A percentile compares a stretch with the other conserved stretches of the same genome.
These are phyloP conservation scores for Solanum bulbocastanum DNA, from an alignment of 257 asterid species.

Conservation along the genomic window DNA sequence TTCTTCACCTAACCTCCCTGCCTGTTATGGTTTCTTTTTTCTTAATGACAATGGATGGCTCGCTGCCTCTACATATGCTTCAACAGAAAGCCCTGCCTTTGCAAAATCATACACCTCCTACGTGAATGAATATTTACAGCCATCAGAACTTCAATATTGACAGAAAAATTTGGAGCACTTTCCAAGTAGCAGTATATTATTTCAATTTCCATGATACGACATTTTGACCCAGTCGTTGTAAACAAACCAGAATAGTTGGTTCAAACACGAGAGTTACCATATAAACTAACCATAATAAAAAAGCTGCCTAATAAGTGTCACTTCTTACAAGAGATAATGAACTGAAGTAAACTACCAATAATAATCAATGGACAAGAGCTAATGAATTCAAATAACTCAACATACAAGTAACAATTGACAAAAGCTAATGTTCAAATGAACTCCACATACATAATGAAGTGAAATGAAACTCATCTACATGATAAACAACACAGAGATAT, in stretches of 20 bases:
- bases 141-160: background rate
- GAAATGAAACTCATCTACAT: background rate
- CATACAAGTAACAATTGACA: background rate
- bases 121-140: background rate
- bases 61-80: background rate
- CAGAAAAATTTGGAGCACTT: background rate
- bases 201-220: background rate
- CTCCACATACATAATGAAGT: background rate
- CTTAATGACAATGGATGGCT: background rate
- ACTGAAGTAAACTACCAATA: background rate
- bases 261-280: background rate
- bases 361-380: background rate
- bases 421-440: background rate
- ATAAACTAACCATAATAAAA: background rate
- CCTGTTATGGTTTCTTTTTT: background rate
- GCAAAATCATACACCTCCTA: background rate
- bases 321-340: background rate
- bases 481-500: background rate
- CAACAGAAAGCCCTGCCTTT: background rate
- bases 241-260: background rate
- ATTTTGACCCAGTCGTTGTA: background rate
- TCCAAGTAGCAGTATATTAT: background rate
- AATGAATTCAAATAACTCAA: background rate
- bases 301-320: background rate
- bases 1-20: background rate